Evolutionary conservation across 2,329 filamentous ascomycete genomes (phyloP), one percentile per base, ranked within the genome.

Genomic region (Ophiostoma tasmaniense): DNA sequence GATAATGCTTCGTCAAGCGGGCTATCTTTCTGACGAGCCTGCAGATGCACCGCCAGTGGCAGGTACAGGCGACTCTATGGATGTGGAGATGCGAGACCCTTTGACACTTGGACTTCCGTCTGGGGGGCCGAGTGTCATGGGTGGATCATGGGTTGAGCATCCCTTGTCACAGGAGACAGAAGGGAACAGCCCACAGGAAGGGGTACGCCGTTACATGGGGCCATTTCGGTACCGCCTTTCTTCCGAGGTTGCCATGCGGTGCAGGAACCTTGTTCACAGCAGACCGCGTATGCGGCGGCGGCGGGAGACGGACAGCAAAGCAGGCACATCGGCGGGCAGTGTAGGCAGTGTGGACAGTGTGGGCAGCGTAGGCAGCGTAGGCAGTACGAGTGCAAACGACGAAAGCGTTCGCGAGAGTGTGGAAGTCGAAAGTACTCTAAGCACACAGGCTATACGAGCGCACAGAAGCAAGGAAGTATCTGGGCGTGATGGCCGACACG

Each of bases 201-300:
- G 30, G 3, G 30, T 77, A 50, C 71, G 72, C 52, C 76, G 74
- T 67, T 35, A 67, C 62, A 42, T n/a, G 45, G 67, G 74, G 3
- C 68, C 73, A 13, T 72, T 77, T 55, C 74, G 72, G 1, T 76
- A 75, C 64, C 74, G 72, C 3, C 70, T 74, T 30, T 75, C 77
- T 8, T 73, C 73, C 2, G 77, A 78, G 25, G 74, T 73, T 22
- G 77, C 76, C 1, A 59, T 76, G 67, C 74, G 75, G 33, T 78
- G 76, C 67, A 70, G 73, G 7, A 78, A 77, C 33, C 73, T 78
- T 35, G 76, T 79, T 39, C 73, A 73, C 52, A 78, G 70, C 69
- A 74, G 72, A 52, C 77, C 76, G n/a, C 74, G 77, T 28, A 79
- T 79, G 77, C 75, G 77, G 10, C 76, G 73, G 70, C 73, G 77